Conservation (phyloP, 768 basidiomycete species). For the Tulasnella sp. region DNA sequence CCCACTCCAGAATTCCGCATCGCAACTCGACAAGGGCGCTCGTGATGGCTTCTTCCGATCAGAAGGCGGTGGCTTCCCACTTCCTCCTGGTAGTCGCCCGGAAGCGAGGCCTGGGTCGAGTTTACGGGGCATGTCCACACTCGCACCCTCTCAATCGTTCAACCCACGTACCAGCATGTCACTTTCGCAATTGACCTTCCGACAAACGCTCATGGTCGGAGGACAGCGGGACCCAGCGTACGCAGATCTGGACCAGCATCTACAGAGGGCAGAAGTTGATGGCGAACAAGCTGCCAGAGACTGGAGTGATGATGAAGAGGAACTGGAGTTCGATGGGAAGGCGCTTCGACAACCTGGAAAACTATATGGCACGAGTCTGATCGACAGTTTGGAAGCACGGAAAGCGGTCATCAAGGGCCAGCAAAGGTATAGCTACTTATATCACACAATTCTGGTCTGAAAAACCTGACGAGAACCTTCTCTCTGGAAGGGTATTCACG, state of each 20-base stretch:
- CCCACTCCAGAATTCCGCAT: conserved; percentile 48
- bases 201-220: conserved; percentile 63
- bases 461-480: conserved; percentile 13
- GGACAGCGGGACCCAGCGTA: conserved; percentile 55
- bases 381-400: conserved; percentile 77
- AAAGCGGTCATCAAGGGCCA: conserved; percentile 75
- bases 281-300: conserved; percentile 55
- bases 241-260: conserved; percentile 44
- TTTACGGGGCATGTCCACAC: neutral
- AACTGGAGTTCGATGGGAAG: conserved; percentile 32
- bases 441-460: neutral
- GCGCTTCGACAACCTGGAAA: conserved; percentile 55
- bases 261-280: conserved; percentile 62
- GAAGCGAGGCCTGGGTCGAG: conserved; percentile 1
- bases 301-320: conserved; percentile 33
- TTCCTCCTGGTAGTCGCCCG: conserved; percentile 45
- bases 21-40: conserved; percentile 17
- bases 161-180: conserved; percentile 67
- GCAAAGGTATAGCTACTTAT: conserved; percentile 52
- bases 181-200: conserved; percentile 75
- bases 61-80: conserved; percentile 55
- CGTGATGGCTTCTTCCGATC: conserved; percentile 47
- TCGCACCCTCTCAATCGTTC: conserved; percentile 50
- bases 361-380: conserved; percentile 77
- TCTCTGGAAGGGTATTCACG: conserved; percentile 55